Base-by-base conservation (phyloP, 306 rosid species). In the Cucumis cinereus region DNA sequence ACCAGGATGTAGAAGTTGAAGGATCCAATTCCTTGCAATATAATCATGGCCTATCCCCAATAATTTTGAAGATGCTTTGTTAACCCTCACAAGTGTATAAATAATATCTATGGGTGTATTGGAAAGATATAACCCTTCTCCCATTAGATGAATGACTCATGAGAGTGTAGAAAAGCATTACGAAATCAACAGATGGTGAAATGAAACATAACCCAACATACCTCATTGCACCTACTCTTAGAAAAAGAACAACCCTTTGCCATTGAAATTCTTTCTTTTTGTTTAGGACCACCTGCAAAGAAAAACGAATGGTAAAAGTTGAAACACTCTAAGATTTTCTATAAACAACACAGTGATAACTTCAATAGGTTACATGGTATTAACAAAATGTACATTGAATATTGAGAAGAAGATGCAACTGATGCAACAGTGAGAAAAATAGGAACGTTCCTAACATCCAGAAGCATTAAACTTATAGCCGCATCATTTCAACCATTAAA, bases 211-310 rank as follows among this genome's bases (percentile, higher is more conserved):
- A 20, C 45, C 41, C 13, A 61, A 77, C 94, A 73, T 88, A 93
- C 98, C 97, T 86, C 33, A 87, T 86, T 59, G 89, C 89, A 80
- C 98, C 98, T 62, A 89, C 83, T 80, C 91, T 87, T 78, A 93
- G 84, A 81, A 93, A 94, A 43, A 94, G 81, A 79, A 86, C 84
- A 80, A 94, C 87, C 87, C 88, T 94, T 79, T 90, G 88, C 98
- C 98, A 91, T 79, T 77, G 94, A 77, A 91, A 90, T 82, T 94
- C 96, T 81, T 78, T 91, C 88, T 81, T 91, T 66, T 81, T 86
- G 88, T 94, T 90, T 49, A 94, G 91, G 68, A 91, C 89, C 81
- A 87, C 98, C 98, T 91, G 80, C 73, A 77, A 62, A 66, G 76
- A 81, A 16, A 38, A 49, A 77, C 69, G 26, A 40, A 4, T 33